Evolutionary conservation across 2,329 filamentous ascomycete genomes (phyloP), one percentile per base, ranked within the genome.

Genomic region (Fusarium penzigii): DNA sequence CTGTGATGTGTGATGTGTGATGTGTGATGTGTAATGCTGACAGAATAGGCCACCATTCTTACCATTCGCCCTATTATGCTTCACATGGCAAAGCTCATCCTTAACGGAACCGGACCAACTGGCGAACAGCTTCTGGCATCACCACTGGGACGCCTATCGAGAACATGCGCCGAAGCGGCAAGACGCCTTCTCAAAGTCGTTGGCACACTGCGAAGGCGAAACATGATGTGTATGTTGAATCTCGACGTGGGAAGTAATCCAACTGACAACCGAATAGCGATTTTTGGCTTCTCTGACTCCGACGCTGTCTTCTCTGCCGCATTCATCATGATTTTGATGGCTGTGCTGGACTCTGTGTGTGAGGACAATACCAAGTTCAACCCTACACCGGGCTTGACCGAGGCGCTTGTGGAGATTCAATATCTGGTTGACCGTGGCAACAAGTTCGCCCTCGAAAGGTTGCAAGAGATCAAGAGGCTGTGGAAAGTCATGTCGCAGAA

Each of bases 51-150:
- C 11, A 68, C 65, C 1, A 64, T 68, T 32, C 63, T 68, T 4
- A 68, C 65, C 6, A 65, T 68, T 2, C 53, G 65, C 6, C 65
- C 65, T 3, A 65, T 68, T 5, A 63, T 68, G 57, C 42, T 68
- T 2, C 65, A 68, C 29, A 62, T 65, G 1, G 65, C 65, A 2
- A 65, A 68, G 17, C 56, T 66, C 5, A 64, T 66, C 11, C 53
- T 68, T 0, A 63, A 57, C 12, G 64, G 62, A 3, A 55, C 61
- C 17, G 59, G 63, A 0, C 59, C 57, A 5, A 64, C 57, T 6
- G 55, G 57, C 12, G 51, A 59, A 16, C 57, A 58, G n/a, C 44
- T 66, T 2, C 60, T 60, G 29, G 60, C 59, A 8, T 66, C 65
- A 1, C 62, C 64, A 2, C 56, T 68, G 2, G 65, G 64, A 14